Conservation (phyloP, 2,329 filamentous ascomycete genomes). For the Colletotrichum kahawae region DNA sequence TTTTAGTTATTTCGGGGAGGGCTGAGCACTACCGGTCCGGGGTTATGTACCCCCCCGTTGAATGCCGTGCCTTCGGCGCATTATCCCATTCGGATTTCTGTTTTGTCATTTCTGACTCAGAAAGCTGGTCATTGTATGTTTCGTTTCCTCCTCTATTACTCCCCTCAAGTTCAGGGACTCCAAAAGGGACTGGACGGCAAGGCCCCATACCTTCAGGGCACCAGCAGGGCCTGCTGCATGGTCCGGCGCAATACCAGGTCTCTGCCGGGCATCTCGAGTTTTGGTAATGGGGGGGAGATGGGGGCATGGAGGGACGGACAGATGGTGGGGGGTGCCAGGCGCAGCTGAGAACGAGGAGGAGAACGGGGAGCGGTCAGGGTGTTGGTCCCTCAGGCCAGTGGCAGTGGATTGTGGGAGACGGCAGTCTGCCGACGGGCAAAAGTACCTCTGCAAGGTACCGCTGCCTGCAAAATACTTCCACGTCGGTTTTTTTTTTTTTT, state of each 20-base stretch:
- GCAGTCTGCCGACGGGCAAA: background rate
- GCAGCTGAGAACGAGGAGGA: background rate
- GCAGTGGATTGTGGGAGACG: background rate
- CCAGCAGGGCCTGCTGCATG: background rate
- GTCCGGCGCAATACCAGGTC: background rate
- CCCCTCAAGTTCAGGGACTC: background rate
- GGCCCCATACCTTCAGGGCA: background rate
- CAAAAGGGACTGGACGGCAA: background rate
- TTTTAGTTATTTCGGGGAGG: slow-evolving; percentile 19
- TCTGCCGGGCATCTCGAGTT: background rate
- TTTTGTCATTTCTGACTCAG: slow-evolving; percentile 21
- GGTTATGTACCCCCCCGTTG: slow-evolving; percentile 4
- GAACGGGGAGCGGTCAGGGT: background rate
- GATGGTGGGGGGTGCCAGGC: background rate
- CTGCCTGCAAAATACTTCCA: background rate
- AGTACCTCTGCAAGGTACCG: background rate
- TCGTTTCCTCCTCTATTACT: slow-evolving; percentile 1
- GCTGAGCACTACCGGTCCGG: slow-evolving; percentile 11
- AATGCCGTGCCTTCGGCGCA: slow-evolving; percentile 8
- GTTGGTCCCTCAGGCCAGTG: background rate
- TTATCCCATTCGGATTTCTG: slow-evolving; percentile 1
- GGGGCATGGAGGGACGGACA: background rate
- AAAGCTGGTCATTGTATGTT: slow-evolving; percentile 2
- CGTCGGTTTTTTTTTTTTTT: background rate
- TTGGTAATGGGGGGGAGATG: background rate